Conservation (phyloP, 805 yeast species). For the Millerozyma acaciae region DNA sequence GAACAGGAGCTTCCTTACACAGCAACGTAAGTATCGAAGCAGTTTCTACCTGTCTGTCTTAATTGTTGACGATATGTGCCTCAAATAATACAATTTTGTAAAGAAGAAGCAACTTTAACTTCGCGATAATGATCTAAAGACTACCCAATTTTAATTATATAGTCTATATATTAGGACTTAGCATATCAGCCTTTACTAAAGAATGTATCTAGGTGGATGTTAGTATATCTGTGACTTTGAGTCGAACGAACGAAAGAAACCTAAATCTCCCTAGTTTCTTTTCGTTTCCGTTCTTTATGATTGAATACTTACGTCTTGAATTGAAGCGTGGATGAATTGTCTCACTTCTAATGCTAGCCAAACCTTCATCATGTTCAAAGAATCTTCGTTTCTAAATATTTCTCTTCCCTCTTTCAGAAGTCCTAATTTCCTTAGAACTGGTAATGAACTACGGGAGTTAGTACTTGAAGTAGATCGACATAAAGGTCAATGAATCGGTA, state of each 20-base stretch:
- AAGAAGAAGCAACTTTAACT: too few species aligned
- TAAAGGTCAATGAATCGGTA: neutral
- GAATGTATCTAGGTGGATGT: conserved; percentile 35
- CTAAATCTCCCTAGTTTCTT: neutral
- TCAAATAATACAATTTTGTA: too few species aligned
- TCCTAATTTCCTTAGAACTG: conserved; percentile 79
- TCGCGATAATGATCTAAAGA: too few species aligned
- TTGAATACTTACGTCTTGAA: conserved; percentile 61
- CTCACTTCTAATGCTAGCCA: conserved; percentile 90
- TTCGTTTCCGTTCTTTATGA: too few species aligned
- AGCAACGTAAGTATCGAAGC: too few species aligned
- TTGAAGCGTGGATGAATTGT: conserved; percentile 77
- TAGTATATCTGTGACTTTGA: conserved; percentile 9
- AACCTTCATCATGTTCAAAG: conserved; percentile 79
- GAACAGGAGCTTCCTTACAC: too few species aligned
- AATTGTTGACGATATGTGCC: too few species aligned
- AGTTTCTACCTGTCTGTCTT: too few species aligned
- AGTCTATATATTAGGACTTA: conserved; percentile 43
- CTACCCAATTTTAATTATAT: too few species aligned
- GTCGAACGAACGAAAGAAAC: neutral
- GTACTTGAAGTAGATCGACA: conserved; percentile 9
- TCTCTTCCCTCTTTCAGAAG: conserved; percentile 61
- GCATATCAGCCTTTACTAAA: conserved; percentile 43
- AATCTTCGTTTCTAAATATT: conserved; percentile 51
- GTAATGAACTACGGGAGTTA: conserved; percentile 57